Evolutionary conservation across 371 early-diverging fungal genomes (phyloP), one percentile per base, ranked within the genome.

Genomic region (Basidiobolus meristosporus): DNA sequence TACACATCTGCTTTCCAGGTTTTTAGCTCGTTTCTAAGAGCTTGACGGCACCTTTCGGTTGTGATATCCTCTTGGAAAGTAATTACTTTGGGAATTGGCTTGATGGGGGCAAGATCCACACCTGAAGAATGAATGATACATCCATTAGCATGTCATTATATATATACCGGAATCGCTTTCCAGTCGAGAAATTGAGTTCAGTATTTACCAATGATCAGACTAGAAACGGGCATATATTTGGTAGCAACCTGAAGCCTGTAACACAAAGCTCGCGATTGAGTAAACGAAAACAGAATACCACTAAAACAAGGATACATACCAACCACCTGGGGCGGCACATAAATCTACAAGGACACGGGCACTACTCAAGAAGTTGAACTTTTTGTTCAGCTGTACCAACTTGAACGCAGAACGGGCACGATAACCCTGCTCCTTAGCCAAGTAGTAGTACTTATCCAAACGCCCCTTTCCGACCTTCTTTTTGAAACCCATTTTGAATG

Each of bases 371-470:
- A 99, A 92, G 61, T 82, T 83, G 63, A 85, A 99, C 59, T 98
- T 97, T 59, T 90, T 90, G 73, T 99, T 98, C 38, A 99, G 69
- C 60, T 99, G 99, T 46, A 99, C 90, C 36, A 99, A 73, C 74
- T 99, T 99, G 76, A 95, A 99, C 44, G 99, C 99, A 31, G 99
- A 95, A 71, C 99, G 90, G 39, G 99, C 96, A 58, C 99, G 83
- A 65, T 95, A 99, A 45, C 99, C 99, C 58, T 98, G 97, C 57
- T 98, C 98, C 71, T 99, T 99, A 58, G 99, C 99, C 66, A 98
- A 74, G 62, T 95, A 88, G 65, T 99, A 99, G 71, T 91, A 98
- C 73, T 99, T 99, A 73, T 99, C 99, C 68, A 99, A 75, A 64
- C 99, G 88, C 41, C 91, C 90, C 53, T 86, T 82, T 50, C 71